These are phyloP conservation scores for Saitozyma podzolica DNA, from an alignment of 768 basidiomycete genomes.

Conservation along the genomic window DNA sequence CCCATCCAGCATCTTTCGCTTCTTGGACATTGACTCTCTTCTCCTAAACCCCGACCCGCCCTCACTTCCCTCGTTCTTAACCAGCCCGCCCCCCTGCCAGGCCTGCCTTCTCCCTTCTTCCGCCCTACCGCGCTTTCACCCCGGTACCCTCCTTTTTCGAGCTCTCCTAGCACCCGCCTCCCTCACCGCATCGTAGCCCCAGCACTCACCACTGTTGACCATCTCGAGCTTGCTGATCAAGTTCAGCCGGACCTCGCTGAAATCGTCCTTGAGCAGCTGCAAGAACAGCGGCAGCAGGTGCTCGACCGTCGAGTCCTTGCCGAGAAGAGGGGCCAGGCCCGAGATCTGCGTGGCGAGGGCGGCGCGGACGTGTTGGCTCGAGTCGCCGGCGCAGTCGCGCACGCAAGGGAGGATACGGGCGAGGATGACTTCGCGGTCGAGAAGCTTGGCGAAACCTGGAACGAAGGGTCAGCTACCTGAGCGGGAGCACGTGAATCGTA, in stretches of 20 bases:
- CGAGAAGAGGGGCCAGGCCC: constrained; percentile 90
- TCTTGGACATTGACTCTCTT: too few species aligned
- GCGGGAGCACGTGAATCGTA: background rate
- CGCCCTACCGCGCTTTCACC: too few species aligned
- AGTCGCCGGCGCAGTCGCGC: constrained; percentile 86
- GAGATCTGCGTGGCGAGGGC: constrained; percentile 94
- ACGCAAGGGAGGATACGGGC: constrained; percentile 92
- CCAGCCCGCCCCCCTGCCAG: too few species aligned
- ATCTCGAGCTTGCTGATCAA: constrained; percentile 98
- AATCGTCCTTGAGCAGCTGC: constrained; percentile 95
- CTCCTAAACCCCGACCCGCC: too few species aligned
- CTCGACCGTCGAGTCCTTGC: constrained; percentile 90
- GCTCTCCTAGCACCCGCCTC: too few species aligned
- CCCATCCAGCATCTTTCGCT: too few species aligned
- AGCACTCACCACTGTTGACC: constrained; percentile 76
- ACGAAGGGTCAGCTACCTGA: background rate
- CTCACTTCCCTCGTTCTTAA: too few species aligned
- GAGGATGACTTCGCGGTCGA: constrained; percentile 91
- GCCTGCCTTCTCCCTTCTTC: too few species aligned
- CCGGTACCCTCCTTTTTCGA: too few species aligned
- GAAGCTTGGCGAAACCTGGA: constrained; percentile 86
- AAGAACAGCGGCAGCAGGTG: constrained; percentile 95
- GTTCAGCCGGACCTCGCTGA: constrained; percentile 94
- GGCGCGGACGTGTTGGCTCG: constrained; percentile 94
- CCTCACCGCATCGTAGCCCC: background rate